phyloP scores from a whole-genome alignment of 768 basidiomycete genomes.

The Cystobasidiopsis lactophilus region DNA sequence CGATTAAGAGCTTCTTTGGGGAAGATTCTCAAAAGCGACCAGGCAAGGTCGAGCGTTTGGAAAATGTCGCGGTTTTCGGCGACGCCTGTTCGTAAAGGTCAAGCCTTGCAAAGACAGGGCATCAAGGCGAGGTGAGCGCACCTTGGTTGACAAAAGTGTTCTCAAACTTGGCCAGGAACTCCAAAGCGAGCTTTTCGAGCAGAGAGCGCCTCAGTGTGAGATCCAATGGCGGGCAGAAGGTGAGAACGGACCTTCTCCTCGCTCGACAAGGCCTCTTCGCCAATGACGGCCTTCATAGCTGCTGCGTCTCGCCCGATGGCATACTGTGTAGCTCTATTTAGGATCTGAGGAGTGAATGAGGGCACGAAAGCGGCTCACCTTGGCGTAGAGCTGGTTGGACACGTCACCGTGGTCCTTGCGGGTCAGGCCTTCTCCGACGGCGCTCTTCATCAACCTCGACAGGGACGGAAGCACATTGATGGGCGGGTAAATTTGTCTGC shows the following conservation, averaged over 20 bases:
- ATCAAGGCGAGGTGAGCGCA: conserved; percentile 21
- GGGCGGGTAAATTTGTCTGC: conserved; percentile 79
- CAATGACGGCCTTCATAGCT: conserved; percentile 97
- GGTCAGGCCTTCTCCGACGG: conserved; percentile 91
- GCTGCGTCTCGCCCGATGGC: conserved; percentile 34
- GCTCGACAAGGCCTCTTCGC: conserved; percentile 80
- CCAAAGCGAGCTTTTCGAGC: conserved; percentile 44
- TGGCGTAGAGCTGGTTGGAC: conserved; percentile 62
- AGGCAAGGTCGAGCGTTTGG: conserved; percentile 89
- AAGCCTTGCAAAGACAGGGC: neutral
- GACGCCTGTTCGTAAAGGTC: conserved; percentile 28
- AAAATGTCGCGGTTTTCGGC: conserved; percentile 93
- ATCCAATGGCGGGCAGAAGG: neutral
- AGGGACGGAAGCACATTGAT: conserved; percentile 98
- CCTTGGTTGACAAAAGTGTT: conserved; percentile 88
- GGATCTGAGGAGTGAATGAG: neutral
- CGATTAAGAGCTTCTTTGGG: conserved; percentile 96
- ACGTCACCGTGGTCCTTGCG: conserved; percentile 98
- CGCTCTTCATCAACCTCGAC: conserved; percentile 98
- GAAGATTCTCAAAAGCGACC: conserved; percentile 92
- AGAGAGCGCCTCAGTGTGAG: neutral
- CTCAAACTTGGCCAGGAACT: conserved; percentile 96
- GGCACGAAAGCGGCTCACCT: conserved; percentile 1
- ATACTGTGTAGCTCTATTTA: neutral
- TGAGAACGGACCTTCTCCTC: conserved; percentile 49